Percentiles rank a stretch among this genome's conserved stretches.
phyloP scores from a whole-genome alignment of 2,329 filamentous ascomycete species.

The Incumbomyces delicatus region DNA sequence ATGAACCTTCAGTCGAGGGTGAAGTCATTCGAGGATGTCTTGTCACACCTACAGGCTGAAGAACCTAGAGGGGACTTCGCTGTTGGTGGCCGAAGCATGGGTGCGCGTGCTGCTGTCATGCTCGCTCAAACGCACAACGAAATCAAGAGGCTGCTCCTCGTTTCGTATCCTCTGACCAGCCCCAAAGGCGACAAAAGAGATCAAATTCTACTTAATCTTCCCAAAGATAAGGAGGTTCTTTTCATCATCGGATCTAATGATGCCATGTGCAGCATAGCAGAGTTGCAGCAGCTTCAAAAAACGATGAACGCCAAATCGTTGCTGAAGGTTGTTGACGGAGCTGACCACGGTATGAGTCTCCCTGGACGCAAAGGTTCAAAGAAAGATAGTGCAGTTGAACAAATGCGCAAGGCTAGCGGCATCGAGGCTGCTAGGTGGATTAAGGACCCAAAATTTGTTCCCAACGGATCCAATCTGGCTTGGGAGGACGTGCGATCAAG shows the following conservation, averaged over 20 bases:
- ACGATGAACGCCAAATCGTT: slow-evolving; percentile 18
- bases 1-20: slow-evolving; percentile 17
- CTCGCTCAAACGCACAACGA: slow-evolving; percentile 1
- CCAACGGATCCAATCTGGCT: slow-evolving; percentile 48
- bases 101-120: slow-evolving; percentile 11
- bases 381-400: slow-evolving; percentile 9
- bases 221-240: slow-evolving; percentile 11
- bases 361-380: slow-evolving; percentile 9
- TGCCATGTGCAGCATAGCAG: slow-evolving; percentile 15
- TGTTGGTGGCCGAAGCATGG: slow-evolving; percentile 18
- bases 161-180: slow-evolving; percentile 15
- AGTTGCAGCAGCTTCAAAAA: slow-evolving; percentile 9
- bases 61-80: not conserved
- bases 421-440: slow-evolving; percentile 1
- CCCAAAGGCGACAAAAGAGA: slow-evolving; percentile 16
- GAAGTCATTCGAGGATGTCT: slow-evolving; percentile 10
- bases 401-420: slow-evolving; percentile 5
- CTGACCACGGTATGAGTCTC: slow-evolving; percentile 19
- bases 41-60: slow-evolving; percentile 8
- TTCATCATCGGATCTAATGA: slow-evolving; percentile 19
- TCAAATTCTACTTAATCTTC: slow-evolving; percentile 14
- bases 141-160: slow-evolving; percentile 13
- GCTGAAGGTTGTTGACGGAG: slow-evolving; percentile 15
- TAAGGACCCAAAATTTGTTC: slow-evolving; percentile 27
- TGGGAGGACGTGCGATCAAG: not conserved